Conservation (phyloP, 2,329 filamentous ascomycete species). For the Claviceps purpurea region DNA sequence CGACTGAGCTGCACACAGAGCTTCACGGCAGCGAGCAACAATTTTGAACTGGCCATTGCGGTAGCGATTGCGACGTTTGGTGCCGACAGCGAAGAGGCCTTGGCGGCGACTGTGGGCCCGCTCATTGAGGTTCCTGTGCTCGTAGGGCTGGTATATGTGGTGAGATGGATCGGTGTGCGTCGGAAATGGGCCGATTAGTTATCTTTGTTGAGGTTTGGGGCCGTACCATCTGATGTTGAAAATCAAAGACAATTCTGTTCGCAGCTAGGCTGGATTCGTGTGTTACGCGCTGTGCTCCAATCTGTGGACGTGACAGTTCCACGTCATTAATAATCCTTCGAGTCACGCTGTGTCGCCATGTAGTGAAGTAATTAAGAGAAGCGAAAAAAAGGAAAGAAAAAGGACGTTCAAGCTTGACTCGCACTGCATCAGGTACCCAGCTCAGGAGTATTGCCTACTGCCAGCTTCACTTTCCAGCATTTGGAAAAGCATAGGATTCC, state of each 20-base stretch:
- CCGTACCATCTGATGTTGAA: not conserved
- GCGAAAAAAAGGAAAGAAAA: not conserved
- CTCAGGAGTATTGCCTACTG: constrained; percentile 3
- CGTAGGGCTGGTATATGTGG: constrained; percentile 59
- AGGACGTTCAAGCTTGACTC: not conserved
- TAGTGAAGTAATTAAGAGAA: not conserved
- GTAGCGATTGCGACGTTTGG: constrained; percentile 76
- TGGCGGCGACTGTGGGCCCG: constrained; percentile 73
- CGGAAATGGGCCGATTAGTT: constrained; percentile 4
- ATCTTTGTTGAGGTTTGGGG: no score
- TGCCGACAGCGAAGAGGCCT: constrained; percentile 61
- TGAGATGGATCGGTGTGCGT: constrained; percentile 4
- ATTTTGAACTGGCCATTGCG: constrained; percentile 84
- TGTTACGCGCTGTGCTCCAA: not conserved
- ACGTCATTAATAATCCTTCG: not conserved
- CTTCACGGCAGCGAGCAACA: constrained; percentile 84
- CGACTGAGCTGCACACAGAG: constrained; percentile 60
- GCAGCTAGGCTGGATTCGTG: not conserved
- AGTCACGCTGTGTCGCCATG: not conserved
- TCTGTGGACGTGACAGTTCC: not conserved
- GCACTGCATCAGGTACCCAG: not conserved
- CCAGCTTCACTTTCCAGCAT: constrained; percentile 16
- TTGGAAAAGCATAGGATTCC: constrained; percentile 21
- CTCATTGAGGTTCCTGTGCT: constrained; percentile 79
- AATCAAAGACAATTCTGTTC: not conserved